A percentile compares a stretch with the other conserved stretches of the same genome.
These are phyloP conservation scores for Sarocladiaceae sp. DNA, from an alignment of 2,329 filamentous ascomycete species.

Conservation along the genomic window DNA sequence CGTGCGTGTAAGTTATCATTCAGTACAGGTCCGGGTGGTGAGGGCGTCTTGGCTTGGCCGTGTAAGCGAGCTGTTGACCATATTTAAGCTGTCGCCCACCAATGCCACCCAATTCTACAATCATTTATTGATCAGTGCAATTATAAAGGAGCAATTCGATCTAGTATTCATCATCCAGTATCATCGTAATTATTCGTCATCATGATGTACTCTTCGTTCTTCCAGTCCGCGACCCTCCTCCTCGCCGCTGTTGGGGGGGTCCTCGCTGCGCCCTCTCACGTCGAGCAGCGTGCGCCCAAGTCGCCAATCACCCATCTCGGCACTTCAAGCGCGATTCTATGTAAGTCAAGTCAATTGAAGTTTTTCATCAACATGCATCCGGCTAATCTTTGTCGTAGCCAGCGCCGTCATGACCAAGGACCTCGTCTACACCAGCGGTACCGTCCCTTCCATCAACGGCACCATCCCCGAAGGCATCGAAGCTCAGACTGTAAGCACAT, in stretches of 20 bases:
- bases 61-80: too few species aligned
- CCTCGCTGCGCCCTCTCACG: conserved; percentile 9
- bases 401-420: conserved; percentile 15
- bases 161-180: too few species aligned
- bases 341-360: conserved; percentile 10
- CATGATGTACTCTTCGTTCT: conserved; percentile 9
- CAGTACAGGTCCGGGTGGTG: too few species aligned
- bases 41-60: too few species aligned
- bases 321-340: conserved; percentile 14
- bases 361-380: too few species aligned
- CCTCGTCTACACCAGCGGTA: conserved; percentile 15
- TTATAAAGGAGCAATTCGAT: too few species aligned
- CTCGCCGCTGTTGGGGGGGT: conserved; percentile 11
- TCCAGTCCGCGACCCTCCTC: conserved; percentile 11
- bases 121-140: background rate
- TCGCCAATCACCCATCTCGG: conserved; percentile 14
- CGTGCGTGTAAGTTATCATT: too few species aligned
- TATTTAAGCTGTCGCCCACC: background rate
- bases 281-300: background rate
- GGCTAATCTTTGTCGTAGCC: conserved; percentile 8
- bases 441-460: conserved; percentile 15
- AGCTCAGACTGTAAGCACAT: conserved; percentile 16
- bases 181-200: background rate
- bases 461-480: conserved; percentile 17
- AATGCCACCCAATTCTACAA: too few species aligned